Evolutionary conservation across 148 eudicot species (phyloP), one percentile per base, ranked within the genome.

Genomic region (Rhododendron williamsianum): DNA sequence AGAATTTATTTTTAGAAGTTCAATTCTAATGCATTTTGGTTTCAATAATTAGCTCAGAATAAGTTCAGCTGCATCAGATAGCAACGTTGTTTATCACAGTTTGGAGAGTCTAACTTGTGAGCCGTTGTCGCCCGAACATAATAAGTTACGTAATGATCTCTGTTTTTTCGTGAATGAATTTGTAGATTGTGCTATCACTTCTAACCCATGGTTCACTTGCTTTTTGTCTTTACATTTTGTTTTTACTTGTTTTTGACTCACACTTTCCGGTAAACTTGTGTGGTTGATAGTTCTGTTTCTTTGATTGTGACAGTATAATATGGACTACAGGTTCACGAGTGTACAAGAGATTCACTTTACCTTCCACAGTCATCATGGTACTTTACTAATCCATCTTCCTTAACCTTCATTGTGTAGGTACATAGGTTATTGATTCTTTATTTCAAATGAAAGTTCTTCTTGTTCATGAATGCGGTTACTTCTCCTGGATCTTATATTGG

Each of bases 241-340:
- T 54, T 7, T 82, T 48, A 19, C 65, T 78, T 18, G 21, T 21
- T 45, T 25, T 83, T 13, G 7, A 6, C 5, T 77, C 30, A 3
- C 19, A 8, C 10, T 76, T 38, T 84, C 9, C 11, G 6, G 36
- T 30, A 83, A 82, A 49, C 16, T 51, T n/a, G 4, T 7, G 7
- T 81, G 51, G 45, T 25, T 43, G 76, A 10, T n/a, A 51, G 49
- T 63, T 49, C 5, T 58, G 30, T 81, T 79, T 78, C n/a, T 9
- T 4, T 52, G 41, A 78, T 79, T 84, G 83, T 82, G 23, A 49
- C 98, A 97, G 99, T 93, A 90, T 97, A 85, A 93, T 94, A 90
- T 97, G 99, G 99, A 92, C 92, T 36, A 89, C 90, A 19, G 98
- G 99, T 38, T 87, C 94, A 45, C 92, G 94, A 82, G 96, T 95